Percentiles rank a stretch among this genome's conserved stretches.
phyloP scores from a whole-genome alignment of 1,284 basidiomycete genomes.

The Pisolithus thermaeus region DNA sequence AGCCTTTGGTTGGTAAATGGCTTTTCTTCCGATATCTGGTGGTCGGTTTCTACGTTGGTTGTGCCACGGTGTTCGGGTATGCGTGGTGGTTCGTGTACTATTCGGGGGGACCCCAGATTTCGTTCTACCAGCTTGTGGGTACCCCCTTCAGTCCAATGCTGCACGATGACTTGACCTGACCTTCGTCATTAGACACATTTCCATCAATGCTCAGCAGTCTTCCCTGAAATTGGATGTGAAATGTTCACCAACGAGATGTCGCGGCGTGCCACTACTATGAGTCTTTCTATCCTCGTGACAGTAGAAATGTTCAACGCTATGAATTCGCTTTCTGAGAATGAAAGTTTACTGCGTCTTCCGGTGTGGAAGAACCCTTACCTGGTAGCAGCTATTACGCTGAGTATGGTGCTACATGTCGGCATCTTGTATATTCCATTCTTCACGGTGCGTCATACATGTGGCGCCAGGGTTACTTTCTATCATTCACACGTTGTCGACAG shows the following conservation, averaged over 20 bases:
- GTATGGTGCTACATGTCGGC: slow-evolving; percentile 89
- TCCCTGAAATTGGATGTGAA: slow-evolving; percentile 87
- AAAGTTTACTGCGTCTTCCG: slow-evolving; percentile 83
- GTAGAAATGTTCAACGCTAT: slow-evolving; percentile 99
- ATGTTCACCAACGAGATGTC: slow-evolving; percentile 90
- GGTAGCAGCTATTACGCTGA: slow-evolving; percentile 80
- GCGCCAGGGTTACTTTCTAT: background rate
- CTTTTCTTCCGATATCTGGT: slow-evolving; percentile 94
- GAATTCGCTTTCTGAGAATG: slow-evolving; percentile 98
- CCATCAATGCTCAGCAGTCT: slow-evolving; percentile 79
- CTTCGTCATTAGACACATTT: slow-evolving; percentile 71
- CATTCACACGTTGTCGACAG: slow-evolving; percentile 32
- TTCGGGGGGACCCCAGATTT: slow-evolving; percentile 84
- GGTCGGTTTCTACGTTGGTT: slow-evolving; percentile 91
- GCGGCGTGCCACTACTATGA: slow-evolving; percentile 91
- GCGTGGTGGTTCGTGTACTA: slow-evolving; percentile 99
- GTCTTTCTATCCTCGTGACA: slow-evolving; percentile 88
- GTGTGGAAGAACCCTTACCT: slow-evolving; percentile 94
- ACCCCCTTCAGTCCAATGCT: background rate
- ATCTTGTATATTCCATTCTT: slow-evolving; percentile 97
- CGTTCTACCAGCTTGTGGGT: slow-evolving; percentile 87
- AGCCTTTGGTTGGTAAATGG: slow-evolving; percentile 91
- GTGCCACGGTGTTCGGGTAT: slow-evolving; percentile 93
- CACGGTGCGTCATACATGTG: slow-evolving; percentile 49
- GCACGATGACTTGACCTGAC: slow-evolving; percentile 8